Evolutionary conservation across 192 early-diverging fungal species (phyloP).

Genomic region (Umbelopsis sp.): DNA sequence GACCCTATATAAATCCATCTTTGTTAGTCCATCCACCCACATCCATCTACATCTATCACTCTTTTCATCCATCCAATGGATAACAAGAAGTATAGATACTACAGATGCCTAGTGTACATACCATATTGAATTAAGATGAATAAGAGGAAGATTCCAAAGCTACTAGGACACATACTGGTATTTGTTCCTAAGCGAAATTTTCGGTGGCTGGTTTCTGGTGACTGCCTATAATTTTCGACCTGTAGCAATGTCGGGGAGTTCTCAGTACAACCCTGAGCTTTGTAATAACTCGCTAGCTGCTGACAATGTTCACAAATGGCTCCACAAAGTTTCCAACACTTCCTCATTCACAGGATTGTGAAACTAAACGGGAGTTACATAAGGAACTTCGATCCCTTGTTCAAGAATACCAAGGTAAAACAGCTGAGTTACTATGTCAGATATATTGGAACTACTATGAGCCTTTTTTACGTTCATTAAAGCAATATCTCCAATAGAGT

Average conservation of each 20-base stretch:
- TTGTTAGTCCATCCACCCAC: background rate
- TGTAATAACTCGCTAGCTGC: background rate
- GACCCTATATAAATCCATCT: conserved; percentile 62
- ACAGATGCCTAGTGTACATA: background rate
- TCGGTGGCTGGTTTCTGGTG: background rate
- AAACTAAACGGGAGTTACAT: background rate
- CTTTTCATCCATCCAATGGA: conserved; percentile 32
- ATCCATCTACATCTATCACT: conserved; percentile 25
- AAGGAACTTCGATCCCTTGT: background rate
- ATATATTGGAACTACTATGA: too few species aligned
- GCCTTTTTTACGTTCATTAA: background rate
- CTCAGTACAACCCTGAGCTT: too few species aligned
- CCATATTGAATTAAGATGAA: conserved; percentile 17
- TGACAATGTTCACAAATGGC: background rate
- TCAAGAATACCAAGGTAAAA: conserved; percentile 32
- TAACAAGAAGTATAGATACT: too few species aligned
- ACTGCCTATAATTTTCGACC: background rate
- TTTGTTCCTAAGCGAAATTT: background rate
- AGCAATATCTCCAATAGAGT: conserved; percentile 16
- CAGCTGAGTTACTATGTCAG: too few species aligned
- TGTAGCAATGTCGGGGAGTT: too few species aligned
- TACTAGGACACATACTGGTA: background rate
- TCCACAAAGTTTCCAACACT: background rate
- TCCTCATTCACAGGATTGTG: background rate
- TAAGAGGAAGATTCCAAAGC: conserved; percentile 13